Conservation (phyloP, 2,329 filamentous ascomycete genomes). For the Didymella sp. region DNA sequence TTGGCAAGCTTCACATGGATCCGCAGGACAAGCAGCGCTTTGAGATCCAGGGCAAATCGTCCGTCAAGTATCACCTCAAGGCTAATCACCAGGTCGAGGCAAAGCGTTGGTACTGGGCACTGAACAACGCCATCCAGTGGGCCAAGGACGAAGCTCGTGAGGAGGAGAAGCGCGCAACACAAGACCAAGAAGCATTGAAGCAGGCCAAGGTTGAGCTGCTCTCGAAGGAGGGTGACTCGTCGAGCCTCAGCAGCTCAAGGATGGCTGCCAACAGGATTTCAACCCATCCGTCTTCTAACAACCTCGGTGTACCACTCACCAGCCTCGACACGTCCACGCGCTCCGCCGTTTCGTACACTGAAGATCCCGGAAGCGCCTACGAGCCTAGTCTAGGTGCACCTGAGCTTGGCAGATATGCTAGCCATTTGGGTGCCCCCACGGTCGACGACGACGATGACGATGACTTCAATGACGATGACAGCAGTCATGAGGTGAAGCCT, state of each 20-base stretch:
- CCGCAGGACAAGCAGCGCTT: conserved; percentile 97
- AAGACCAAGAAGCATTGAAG: conserved; percentile 73
- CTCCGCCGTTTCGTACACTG: conserved; percentile 57
- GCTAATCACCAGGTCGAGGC: conserved; percentile 98
- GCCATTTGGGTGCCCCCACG: conserved; percentile 57
- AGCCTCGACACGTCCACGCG: conserved; percentile 46
- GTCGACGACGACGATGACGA: conserved; percentile 71
- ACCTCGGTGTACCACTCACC: conserved; percentile 58
- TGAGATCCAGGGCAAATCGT: conserved; percentile 97
- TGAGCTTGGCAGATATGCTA: conserved; percentile 58
- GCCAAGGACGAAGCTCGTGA: conserved; percentile 95
- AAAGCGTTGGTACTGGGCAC: conserved; percentile 98
- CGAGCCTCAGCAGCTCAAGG: conserved; percentile 48
- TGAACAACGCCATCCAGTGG: conserved; percentile 99
- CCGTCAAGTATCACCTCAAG: conserved; percentile 97
- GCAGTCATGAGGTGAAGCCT: conserved; percentile 73
- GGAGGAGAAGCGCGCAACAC: conserved; percentile 78
- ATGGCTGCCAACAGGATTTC: conserved; percentile 39
- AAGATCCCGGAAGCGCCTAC: conserved; percentile 65
- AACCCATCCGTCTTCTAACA: conserved; percentile 48
- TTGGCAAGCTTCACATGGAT: conserved; percentile 93
- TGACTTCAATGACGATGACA: conserved; percentile 80
- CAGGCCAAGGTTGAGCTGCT: conserved; percentile 81
- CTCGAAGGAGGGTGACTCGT: conserved; percentile 51
- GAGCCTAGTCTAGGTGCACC: conserved; percentile 65